phyloP scores from a whole-genome alignment of 169 alveolate species.

The Cryptosporidium meleagridis region DNA sequence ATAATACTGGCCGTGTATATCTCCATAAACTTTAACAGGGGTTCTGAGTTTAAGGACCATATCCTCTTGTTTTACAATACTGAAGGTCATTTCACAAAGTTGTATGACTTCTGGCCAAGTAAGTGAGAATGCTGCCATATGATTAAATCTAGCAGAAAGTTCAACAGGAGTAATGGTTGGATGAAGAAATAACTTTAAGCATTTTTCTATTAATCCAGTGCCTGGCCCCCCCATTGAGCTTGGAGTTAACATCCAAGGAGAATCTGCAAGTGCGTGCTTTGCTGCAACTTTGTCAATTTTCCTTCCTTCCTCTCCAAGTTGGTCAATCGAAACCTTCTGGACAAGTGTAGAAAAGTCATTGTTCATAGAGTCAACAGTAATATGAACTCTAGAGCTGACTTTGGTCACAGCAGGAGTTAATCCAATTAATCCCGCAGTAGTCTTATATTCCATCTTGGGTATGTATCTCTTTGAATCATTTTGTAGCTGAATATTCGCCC shows the following conservation, averaged over 20 bases:
- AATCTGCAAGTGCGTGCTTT: constrained; percentile 76
- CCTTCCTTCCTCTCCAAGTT: constrained; percentile 90
- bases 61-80: constrained; percentile 91
- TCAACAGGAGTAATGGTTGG: constrained; percentile 69
- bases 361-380: constrained; percentile 76
- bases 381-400: constrained; percentile 61
- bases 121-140: constrained; percentile 59
- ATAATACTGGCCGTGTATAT: constrained; percentile 98
- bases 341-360: constrained; percentile 86
- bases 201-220: constrained; percentile 56
- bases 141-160: constrained; percentile 69
- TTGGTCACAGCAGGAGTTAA: constrained; percentile 55
- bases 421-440: constrained; percentile 70
- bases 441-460: constrained; percentile 64
- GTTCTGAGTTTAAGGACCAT: constrained; percentile 96
- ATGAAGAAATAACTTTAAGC: constrained; percentile 54
- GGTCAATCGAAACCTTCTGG: constrained; percentile 89
- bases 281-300: constrained; percentile 86
- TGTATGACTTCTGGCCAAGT: constrained; percentile 85
- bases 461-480: constrained; percentile 35
- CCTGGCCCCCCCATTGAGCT: constrained; percentile 26
- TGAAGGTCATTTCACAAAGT: constrained; percentile 80
- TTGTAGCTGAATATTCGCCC: constrained; percentile 50
- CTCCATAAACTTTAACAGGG: constrained; percentile 98
- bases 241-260: constrained; percentile 70